A percentile compares a stretch with the other conserved stretches of the same genome.
phyloP scores from a whole-genome alignment of 1,284 basidiomycete genomes.

The Malassezia vespertilionis region DNA sequence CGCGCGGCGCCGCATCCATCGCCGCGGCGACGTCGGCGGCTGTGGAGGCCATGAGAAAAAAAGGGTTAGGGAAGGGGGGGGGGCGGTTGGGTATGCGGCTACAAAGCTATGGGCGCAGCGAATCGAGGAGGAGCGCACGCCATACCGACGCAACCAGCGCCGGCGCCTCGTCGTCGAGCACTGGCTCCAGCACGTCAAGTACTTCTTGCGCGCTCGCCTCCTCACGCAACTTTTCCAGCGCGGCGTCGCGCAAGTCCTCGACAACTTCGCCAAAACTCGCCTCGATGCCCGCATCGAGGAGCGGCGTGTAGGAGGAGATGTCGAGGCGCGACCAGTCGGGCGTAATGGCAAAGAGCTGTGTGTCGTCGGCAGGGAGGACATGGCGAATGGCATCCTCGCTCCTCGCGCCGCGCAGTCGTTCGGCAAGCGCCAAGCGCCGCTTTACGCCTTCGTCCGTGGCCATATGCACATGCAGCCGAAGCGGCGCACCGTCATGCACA shows the following conservation, averaged over 20 bases:
- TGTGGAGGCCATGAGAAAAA: background rate
- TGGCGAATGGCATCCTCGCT: conserved; percentile 16
- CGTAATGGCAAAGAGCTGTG: conserved; percentile 15
- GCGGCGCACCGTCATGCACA: conserved; percentile 25
- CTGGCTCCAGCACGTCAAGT: conserved; percentile 31
- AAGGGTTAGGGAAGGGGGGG: too few species aligned
- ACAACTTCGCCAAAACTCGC: conserved; percentile 38
- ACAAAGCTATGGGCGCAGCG: conserved; percentile 7
- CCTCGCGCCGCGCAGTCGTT: conserved; percentile 13
- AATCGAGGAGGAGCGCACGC: conserved; percentile 31
- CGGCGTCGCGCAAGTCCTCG: conserved; percentile 30
- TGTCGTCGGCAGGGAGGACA: conserved; percentile 9
- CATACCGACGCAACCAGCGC: conserved; percentile 33
- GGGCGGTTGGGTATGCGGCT: conserved; percentile 1
- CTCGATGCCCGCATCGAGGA: conserved; percentile 30
- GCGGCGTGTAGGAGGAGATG: conserved; percentile 18
- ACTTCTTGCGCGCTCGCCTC: conserved; percentile 19
- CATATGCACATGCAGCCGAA: conserved; percentile 32
- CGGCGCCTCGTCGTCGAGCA: conserved; percentile 39
- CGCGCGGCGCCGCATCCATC: background rate
- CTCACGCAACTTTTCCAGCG: conserved; percentile 24
- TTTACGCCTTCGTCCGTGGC: conserved; percentile 10
- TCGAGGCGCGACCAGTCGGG: conserved; percentile 33
- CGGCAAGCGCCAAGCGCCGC: conserved; percentile 25
- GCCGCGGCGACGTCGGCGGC: background rate